Base-by-base conservation (phyloP, 768 basidiomycete species). In the Xerocomus spinulosus region DNA sequence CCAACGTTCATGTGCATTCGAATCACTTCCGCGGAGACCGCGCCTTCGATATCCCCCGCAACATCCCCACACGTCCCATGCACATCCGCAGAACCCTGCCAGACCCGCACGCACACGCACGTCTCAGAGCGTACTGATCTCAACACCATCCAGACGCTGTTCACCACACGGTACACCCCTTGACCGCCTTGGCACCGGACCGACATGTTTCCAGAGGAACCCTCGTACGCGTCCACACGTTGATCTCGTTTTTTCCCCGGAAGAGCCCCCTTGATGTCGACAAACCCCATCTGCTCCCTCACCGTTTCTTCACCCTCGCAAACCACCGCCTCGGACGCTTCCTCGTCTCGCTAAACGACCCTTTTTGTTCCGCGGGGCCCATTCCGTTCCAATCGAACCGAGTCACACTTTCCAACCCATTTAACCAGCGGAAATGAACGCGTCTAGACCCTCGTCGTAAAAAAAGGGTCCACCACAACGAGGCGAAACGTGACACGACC, bases 1-100 rank as follows among this genome's bases (percentile, higher is more conserved):
- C n/a, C 82, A 1, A 67, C 74, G 54, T 82, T 83, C 80, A 82
- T 80, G 34, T 82, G 79, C 56, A 81, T 79, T 25, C 57, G 58
- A 15, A 83, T 73, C 67, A 68, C 25, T 68, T n/a, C 66, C 43
- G 78, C 64, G 45, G 76, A 73, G 26, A 75, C 70, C 32, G 79
- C 77, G 21, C 68, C 62, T 39, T 62, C 63, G 44, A 77, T 76
- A 52, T 77, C 69, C 25, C 49, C 49, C 48, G 57, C 67, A 14
- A 73, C 49, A 49, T 73, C 68, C 13, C 70, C 70, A 25, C 46
- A 52, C 2, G 67, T 69, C 23, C 68, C 73, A 44, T 75, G 65
- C 40, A 74, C 63, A 50, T 75, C 77, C 35, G 78, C 82, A 4
- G 78, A 77, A 67, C n/a, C n/a, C n/a, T n/a, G n/a, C n/a, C n/a